Evolutionary conservation across 805 yeast species (phyloP).

Genomic region (Candida coquimbonensis): DNA sequence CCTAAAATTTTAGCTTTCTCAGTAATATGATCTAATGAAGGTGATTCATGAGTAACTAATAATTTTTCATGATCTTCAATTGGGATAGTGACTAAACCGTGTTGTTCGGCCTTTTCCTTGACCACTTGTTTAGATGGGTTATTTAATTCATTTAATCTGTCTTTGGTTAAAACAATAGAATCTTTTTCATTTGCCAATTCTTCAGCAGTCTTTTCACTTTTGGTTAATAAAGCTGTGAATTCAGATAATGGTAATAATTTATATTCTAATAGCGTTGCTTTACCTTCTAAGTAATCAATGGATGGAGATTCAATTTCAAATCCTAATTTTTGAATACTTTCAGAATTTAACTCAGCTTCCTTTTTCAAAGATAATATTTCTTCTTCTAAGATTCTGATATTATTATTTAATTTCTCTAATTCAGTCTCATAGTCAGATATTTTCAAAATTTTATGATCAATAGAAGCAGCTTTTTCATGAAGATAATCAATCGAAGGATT

Average conservation of each 20-base stretch:
- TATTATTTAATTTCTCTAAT: slow-evolving; percentile 5
- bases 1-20: slow-evolving; percentile 12
- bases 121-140: slow-evolving; percentile 12
- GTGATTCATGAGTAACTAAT: slow-evolving; percentile 6
- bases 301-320: slow-evolving; percentile 4
- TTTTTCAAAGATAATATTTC: slow-evolving; percentile 5
- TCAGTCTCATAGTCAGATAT: slow-evolving; percentile 1
- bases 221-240: not conserved
- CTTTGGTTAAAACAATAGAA: slow-evolving; percentile 18
- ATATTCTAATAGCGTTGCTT: slow-evolving; percentile 14
- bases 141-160: slow-evolving; percentile 13
- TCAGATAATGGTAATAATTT: slow-evolving; percentile 10
- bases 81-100: slow-evolving; percentile 9
- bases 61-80: slow-evolving; percentile 8
- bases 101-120: slow-evolving; percentile 1
- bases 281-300: slow-evolving; percentile 12
- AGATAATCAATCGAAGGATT: slow-evolving; percentile 29
- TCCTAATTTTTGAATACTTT: not conserved
- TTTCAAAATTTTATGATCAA: not conserved
- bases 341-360: not conserved
- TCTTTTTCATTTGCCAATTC: slow-evolving; percentile 20
- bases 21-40: slow-evolving; percentile 6
- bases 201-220: slow-evolving; percentile 6
- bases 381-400: slow-evolving; percentile 12
- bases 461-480: slow-evolving; percentile 15